Base-by-base conservation (phyloP, 1,284 basidiomycete genomes). In the Rhodotorula sp. region DNA sequence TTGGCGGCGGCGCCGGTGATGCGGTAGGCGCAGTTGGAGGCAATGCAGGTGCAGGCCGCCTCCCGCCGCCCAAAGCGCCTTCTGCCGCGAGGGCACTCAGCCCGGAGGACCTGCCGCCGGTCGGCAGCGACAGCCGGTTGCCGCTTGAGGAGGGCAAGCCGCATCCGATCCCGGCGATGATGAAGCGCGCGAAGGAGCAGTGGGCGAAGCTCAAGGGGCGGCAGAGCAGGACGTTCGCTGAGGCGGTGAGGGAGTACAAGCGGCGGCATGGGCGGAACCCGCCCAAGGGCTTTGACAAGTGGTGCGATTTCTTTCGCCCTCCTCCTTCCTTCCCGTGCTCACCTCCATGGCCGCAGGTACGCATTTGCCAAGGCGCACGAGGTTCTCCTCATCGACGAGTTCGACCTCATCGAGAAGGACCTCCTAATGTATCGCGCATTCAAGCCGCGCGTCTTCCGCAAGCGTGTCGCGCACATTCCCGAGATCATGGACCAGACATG, bases 311-410 rank as follows among this genome's bases (percentile, higher is more conserved):
- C 0, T 36, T 7, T 37, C 46, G 39, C 13, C 0, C 12, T 55
- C 13, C 8, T 17, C 2, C 48, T 29, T 29, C 8, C 4, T 12
- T 29, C 2, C 27, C 12, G 25, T 17, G 9, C 13, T 8, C 12
- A 46, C 17, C 12, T 21, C 36, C 25, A 58, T 17, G 22, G 29
- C 17, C 46, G 57, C 58, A 77, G 78, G 78, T 79, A 79, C 66
- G 78, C 78, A 21, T 79, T 79, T 58, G 77, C 78, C 17, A 73
- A 66, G 62, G 74, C 75, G 12, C 70, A 79, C 71, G 68, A 77
- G 36, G 75, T 79, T 27, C 54, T 75, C 48, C 61, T 79, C 48
- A 79, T 79, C 69, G 78, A 79, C 71, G 78, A 79, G 69, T 79
- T 78, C 60, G 78, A 79, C 71, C 67, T 79, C 48, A 79, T 79